These are phyloP conservation scores for Lunularia cruciata DNA, from an alignment of 225 moss, liverwort and hornwort species.

Conservation along the genomic window DNA sequence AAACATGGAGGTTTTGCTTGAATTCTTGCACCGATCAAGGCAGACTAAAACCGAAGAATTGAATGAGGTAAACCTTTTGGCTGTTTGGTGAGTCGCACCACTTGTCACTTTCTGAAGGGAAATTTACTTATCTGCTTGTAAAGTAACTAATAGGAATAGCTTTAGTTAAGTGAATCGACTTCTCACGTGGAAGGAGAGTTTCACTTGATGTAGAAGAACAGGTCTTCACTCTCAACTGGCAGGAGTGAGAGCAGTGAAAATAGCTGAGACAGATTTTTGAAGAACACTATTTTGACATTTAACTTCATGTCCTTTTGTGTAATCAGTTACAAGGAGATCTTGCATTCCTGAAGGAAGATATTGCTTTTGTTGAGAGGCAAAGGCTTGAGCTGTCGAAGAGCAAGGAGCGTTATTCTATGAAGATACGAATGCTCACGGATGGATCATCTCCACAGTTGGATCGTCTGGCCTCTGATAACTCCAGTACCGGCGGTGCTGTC, in stretches of 20 bases:
- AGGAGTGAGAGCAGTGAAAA: no score
- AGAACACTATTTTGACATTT: no score
- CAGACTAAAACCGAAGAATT: slow-evolving; percentile 78
- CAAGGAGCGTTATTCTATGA: slow-evolving; percentile 67
- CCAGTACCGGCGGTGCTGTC: slow-evolving; percentile 54
- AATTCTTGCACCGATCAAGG: slow-evolving; percentile 79
- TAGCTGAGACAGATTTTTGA: no score
- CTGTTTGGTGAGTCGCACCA: no score
- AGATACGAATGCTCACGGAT: slow-evolving; percentile 63
- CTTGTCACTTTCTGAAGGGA: no score
- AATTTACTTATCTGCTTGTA: no score
- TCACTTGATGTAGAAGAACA: no score
- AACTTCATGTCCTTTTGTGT: slow-evolving; percentile 15
- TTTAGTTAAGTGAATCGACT: no score
- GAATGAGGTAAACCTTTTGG: slow-evolving; percentile 68
- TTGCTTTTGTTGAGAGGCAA: slow-evolving; percentile 71
- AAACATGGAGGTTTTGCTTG: slow-evolving; percentile 91
- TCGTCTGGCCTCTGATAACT: slow-evolving; percentile 45
- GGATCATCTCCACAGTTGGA: slow-evolving; percentile 58
- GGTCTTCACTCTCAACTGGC: no score
- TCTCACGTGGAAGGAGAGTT: no score
- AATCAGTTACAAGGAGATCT: slow-evolving; percentile 86
- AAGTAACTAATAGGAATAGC: no score
- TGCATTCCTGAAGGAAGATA: slow-evolving; percentile 84
- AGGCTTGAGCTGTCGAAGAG: slow-evolving; percentile 59